Conservation (phyloP, 345 rosid genomes). For the Eutrema yunnanense region DNA sequence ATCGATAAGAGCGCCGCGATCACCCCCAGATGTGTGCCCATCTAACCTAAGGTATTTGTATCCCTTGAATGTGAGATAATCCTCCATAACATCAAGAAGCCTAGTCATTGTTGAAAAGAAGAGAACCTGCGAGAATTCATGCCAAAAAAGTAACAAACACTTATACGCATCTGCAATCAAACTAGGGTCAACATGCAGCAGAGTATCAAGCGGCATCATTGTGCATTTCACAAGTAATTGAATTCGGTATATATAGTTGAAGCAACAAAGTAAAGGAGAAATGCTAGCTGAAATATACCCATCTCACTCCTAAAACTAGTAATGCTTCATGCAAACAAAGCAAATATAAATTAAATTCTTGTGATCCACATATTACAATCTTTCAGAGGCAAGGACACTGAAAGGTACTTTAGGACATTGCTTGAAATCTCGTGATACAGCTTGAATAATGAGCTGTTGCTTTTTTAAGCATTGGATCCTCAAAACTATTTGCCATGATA, state of each 20-base stretch:
- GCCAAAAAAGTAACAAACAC: background rate
- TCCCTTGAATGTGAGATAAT: constrained; percentile 64
- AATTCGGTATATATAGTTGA: background rate
- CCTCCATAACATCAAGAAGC: constrained; percentile 96
- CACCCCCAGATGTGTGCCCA: constrained; percentile 91
- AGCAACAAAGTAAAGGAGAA: background rate
- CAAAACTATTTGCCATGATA: background rate
- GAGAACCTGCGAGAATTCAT: constrained; percentile 52
- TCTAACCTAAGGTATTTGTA: constrained; percentile 84
- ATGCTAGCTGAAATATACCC: background rate
- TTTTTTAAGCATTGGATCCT: background rate
- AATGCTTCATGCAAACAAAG: background rate
- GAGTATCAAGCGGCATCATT: background rate
- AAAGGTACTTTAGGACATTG: background rate
- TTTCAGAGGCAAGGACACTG: background rate
- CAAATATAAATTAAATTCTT: background rate
- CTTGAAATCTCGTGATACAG: background rate
- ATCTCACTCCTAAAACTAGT: background rate
- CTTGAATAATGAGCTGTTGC: background rate
- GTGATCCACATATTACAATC: background rate
- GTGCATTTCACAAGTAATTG: background rate
- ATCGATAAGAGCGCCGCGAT: constrained; percentile 84
- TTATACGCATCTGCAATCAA: background rate
- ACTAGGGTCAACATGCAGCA: constrained; percentile 7
- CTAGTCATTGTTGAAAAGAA: constrained; percentile 98